Base-by-base conservation (phyloP, 768 basidiomycete genomes). In the Lyophyllum decastes region DNA sequence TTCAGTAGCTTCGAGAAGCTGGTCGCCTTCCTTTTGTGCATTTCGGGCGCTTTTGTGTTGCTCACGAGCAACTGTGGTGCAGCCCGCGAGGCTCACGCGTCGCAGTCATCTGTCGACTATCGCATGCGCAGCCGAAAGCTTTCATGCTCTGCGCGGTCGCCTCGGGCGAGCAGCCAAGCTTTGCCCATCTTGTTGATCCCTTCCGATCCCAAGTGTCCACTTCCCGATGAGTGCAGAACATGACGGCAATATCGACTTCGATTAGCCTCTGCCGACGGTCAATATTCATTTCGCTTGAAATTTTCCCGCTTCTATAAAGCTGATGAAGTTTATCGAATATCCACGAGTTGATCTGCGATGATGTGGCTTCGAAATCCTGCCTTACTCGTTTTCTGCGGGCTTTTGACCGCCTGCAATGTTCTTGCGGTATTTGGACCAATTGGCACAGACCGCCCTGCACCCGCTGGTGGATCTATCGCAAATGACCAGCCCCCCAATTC, bases 401-500 rank as follows among this genome's bases (percentile, higher is more conserved):
- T 60, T 10, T 19, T 60, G 45, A 38, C 58, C 22, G 35, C 44
- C 44, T 49, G 48, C 52, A 22, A 50, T 24, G 53, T 49, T 2
- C 44, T 50, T 44, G 64, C 59, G 24, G 54, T 66, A 16, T 66
- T 71, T 55, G 67, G 67, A 22, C 68, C 70, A 35, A 68, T 71
- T 48, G 61, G 62, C 45, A 71, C 67, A 0, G 62, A 63, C 43
- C 52, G 54, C 10, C 70, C 70, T 51, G 58, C 58, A 6, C 67
- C 67, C 24, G 64, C 67, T 40, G 70, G 70, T 30, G 67, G 67
- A 33, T 55, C 54, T 38, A 59, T 71, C 40, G 66, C 68, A 19
- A 66, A 63, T 53, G 62, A 64, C 30, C 60, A 61, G 45, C 70
- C 73, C 21, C 72, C 73, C 10, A 70, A 63, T 44, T 67, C 72